These are phyloP conservation scores for Leishmania mexicana DNA, from an alignment of 208 protist species.

Conservation along the genomic window DNA sequence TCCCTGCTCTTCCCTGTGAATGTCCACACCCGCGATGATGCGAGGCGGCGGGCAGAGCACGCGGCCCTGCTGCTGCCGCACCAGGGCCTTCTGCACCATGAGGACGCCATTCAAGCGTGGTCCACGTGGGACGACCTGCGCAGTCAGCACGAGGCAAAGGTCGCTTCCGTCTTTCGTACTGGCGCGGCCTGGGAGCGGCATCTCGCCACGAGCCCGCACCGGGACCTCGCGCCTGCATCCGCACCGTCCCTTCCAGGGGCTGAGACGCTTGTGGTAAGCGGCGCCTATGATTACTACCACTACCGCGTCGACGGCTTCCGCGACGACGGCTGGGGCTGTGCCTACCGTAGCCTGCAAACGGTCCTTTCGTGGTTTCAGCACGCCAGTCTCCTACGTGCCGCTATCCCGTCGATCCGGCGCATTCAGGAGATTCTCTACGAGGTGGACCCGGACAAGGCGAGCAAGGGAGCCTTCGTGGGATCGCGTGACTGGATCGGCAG, in stretches of 20 bases:
- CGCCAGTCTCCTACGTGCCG: constrained; percentile 38
- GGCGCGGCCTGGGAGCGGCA: constrained; percentile 63
- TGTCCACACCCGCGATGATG: constrained; percentile 43
- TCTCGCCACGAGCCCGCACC: constrained; percentile 57
- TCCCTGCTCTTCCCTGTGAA: constrained; percentile 64
- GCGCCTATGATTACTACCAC: constrained; percentile 95
- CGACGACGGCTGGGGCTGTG: constrained; percentile 96
- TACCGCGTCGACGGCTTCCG: constrained; percentile 94
- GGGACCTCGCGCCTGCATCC: constrained; percentile 22
- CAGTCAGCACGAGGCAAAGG: background rate
- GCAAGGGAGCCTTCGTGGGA: constrained; percentile 82
- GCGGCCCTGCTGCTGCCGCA: constrained; percentile 52
- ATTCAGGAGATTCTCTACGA: constrained; percentile 89
- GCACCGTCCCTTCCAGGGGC: constrained; percentile 37
- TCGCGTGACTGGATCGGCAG: constrained; percentile 96
- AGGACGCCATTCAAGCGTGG: constrained; percentile 42
- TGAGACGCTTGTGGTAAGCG: constrained; percentile 56
- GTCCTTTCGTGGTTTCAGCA: constrained; percentile 87
- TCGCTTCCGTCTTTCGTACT: constrained; percentile 12
- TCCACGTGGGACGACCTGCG: constrained; percentile 16
- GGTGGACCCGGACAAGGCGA: constrained; percentile 86
- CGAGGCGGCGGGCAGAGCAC: constrained; percentile 53
- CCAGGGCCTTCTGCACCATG: constrained; percentile 34
- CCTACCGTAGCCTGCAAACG: constrained; percentile 93
- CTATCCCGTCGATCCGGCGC: constrained; percentile 63